Evolutionary conservation across 441 rosid genomes (phyloP).

Genomic region (Euphorbia celastroides): DNA sequence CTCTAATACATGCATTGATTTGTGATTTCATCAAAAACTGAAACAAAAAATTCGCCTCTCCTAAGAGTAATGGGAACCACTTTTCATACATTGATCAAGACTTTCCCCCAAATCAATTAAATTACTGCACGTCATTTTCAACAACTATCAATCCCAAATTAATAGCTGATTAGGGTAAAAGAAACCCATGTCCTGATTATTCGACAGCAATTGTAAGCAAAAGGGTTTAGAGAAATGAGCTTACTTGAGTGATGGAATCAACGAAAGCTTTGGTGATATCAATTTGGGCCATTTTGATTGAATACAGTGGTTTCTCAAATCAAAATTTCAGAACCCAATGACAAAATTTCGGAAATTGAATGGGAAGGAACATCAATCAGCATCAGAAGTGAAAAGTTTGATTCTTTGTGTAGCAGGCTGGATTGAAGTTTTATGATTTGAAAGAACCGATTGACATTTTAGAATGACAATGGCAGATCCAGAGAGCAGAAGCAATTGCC

Average conservation of each 20-base stretch:
- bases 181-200: not conserved
- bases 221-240: not conserved
- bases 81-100: not conserved
- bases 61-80: not conserved
- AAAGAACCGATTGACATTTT: not conserved
- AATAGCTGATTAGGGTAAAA: not conserved
- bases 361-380: not conserved
- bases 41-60: not conserved
- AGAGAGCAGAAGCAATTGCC: too few relatives aligned
- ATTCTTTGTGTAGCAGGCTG: not conserved
- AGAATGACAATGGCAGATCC: not conserved
- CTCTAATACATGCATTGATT: not conserved
- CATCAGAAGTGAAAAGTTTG: not conserved
- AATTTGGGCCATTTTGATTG: constrained; percentile 46
- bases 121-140: not conserved
- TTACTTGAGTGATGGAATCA: constrained; percentile 75
- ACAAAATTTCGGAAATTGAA: not conserved
- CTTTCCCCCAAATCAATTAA: not conserved
- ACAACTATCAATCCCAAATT: not conserved
- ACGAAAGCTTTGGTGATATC: constrained; percentile 75
- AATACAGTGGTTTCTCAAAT: not conserved
- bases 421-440: not conserved
- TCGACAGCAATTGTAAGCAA: not conserved
- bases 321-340: not conserved
- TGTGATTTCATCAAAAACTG: not conserved